Base-by-base conservation (phyloP, 495 filamentous ascomycete species). In the Lichina pygmaea region DNA sequence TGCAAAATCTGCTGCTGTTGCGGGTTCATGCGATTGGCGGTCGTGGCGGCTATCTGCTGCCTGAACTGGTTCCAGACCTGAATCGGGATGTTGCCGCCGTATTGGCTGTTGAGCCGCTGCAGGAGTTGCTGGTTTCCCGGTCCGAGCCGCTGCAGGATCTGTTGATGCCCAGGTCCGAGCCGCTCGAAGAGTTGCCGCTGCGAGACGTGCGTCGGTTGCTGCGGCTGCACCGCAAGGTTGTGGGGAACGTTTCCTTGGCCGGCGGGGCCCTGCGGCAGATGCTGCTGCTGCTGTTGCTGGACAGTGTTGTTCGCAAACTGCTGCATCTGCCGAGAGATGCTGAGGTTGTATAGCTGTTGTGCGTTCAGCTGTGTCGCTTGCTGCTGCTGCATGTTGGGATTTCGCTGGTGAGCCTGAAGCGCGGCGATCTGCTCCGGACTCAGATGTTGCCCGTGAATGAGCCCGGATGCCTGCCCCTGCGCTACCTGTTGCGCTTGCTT, bases 371-470 rank as follows among this genome's bases (percentile, higher is more conserved):
- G 50, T 12, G 15, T 17, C 46, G 51, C 48, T 16, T 54, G 49
- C 16, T 65, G 58, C 42, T 46, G 41, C 39, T 60, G 58, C 36
- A 56, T 53, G 36, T 61, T 55, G 46, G 52, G 50, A 36, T 57
- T 54, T 32, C 57, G 59, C 48, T 52, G 54, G 37, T 71, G 64
- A 5, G 61, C 59, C 45, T 69, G 65, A 33, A 64, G 41, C 31
- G 65, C 60, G 43, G 63, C 60, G 46, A 64, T 48, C 44, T 68
- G 64, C 47, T 66, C 62, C 1, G 62, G 62, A 5, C 59, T 68
- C 51, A 45, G 56, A 51, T 49, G 61, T 44, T 50, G 63, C 32
- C 60, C 55, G 50, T 66, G 62, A 9, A 60, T 59, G 46, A 68
- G 60, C 42, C 59, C 58, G 49, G 62, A 63, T 44, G 61, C 60